Conservation (phyloP, 2,329 filamentous ascomycete genomes). For the Leptosphaerulina australis region DNA sequence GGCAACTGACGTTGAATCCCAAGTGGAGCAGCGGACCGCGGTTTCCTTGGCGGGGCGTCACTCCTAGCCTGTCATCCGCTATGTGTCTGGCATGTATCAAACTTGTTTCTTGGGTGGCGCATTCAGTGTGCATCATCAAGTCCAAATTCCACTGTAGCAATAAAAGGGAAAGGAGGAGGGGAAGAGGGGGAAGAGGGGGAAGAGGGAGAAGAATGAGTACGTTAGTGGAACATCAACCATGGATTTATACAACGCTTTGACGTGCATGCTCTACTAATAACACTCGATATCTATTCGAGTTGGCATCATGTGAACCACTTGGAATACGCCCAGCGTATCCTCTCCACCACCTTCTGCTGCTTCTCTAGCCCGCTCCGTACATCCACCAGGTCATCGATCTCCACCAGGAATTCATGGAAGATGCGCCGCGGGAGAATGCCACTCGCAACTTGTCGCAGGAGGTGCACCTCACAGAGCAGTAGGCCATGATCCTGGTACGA, state of each 20-base stretch:
- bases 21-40: not conserved
- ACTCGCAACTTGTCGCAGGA: conserved; percentile 72
- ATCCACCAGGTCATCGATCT: conserved; percentile 84
- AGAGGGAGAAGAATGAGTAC: no score
- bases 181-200: no score
- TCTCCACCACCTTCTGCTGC: conserved; percentile 78
- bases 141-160: no score
- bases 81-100: not conserved
- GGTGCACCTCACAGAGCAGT: conserved; percentile 86
- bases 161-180: no score
- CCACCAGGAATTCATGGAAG: conserved; percentile 84
- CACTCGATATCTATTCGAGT: not conserved
- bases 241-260: no score
- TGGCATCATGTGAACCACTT: conserved; percentile 63
- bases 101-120: not conserved
- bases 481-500: conserved; percentile 93
- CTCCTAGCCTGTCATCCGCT: conserved; percentile 1
- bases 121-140: no score
- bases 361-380: conserved; percentile 75
- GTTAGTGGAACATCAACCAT: no score
- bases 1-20: conserved; percentile 9
- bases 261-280: not conserved
- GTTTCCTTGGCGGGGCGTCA: not conserved
- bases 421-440: conserved; percentile 74
- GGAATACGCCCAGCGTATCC: conserved; percentile 89